A percentile compares a stretch with the other conserved stretches of the same genome.
phyloP scores from a whole-genome alignment of 768 basidiomycete species.

The Myochromella boudieri region DNA sequence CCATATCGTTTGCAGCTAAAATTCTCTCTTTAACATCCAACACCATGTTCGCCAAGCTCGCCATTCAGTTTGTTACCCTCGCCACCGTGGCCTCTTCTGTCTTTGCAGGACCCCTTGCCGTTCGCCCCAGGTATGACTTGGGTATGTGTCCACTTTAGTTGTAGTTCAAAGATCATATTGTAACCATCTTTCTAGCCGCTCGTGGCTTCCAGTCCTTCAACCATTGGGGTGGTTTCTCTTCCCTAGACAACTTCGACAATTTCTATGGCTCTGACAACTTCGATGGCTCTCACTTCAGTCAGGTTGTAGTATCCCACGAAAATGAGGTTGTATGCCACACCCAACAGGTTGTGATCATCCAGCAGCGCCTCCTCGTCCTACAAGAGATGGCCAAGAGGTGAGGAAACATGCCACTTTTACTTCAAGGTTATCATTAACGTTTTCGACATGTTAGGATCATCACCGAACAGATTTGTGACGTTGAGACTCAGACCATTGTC shows the following conservation, averaged over 20 bases:
- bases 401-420: neutral
- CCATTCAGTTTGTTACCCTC: constrained; percentile 28
- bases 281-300: constrained; percentile 32
- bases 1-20: neutral
- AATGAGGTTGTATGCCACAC: constrained; percentile 40
- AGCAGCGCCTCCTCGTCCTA: constrained; percentile 44
- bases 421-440: neutral
- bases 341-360: constrained; percentile 38
- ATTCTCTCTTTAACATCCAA: constrained; percentile 19
- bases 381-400: constrained; percentile 48
- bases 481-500: constrained; percentile 46
- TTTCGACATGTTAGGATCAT: constrained; percentile 34
- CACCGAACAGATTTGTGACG: constrained; percentile 47
- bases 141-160: constrained; percentile 18
- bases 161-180: neutral
- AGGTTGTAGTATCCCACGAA: constrained; percentile 33
- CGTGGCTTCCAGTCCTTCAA: constrained; percentile 26
- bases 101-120: constrained; percentile 29
- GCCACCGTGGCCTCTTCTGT: constrained; percentile 29
- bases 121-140: constrained; percentile 23
- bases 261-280: constrained; percentile 47
- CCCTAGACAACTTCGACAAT: constrained; percentile 40
- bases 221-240: constrained; percentile 38
- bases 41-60: constrained; percentile 41
- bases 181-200: constrained; percentile 7